Conservation (phyloP, 768 basidiomycete genomes). For the Mycena vulgaris region DNA sequence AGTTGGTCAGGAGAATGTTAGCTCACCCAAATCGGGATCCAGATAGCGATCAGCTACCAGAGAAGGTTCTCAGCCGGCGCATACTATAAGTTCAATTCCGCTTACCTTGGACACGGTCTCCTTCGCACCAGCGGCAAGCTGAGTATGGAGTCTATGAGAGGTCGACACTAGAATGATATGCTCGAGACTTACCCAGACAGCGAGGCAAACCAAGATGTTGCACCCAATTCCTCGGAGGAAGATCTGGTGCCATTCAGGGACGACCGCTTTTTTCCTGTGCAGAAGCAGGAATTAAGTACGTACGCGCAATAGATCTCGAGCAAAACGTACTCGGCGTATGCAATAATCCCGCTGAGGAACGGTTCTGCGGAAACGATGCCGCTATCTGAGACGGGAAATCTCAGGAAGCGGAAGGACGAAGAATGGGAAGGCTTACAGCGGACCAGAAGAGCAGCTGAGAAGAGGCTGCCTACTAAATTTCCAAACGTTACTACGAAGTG, state of each 20-base stretch:
- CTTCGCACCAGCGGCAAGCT: constrained; percentile 79
- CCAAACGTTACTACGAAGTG: constrained; percentile 72
- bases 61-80: not conserved
- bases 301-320: not conserved
- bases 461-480: constrained; percentile 77
- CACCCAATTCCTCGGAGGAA: constrained; percentile 82
- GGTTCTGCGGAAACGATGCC: constrained; percentile 73
- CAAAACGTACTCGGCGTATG: constrained; percentile 68
- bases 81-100: not conserved
- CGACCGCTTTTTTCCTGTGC: constrained; percentile 70
- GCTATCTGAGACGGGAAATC: constrained; percentile 57
- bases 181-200: constrained; percentile 74
- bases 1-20: not conserved
- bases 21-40: constrained; percentile 79
- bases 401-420: not conserved
- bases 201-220: constrained; percentile 82
- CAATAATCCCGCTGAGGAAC: constrained; percentile 66
- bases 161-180: not conserved
- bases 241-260: constrained; percentile 80
- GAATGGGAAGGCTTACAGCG: constrained; percentile 62
- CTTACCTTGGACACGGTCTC: constrained; percentile 78
- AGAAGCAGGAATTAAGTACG: not conserved
- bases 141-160: constrained; percentile 5
- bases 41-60: constrained; percentile 68
- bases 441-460: constrained; percentile 78